Evolutionary conservation across 2,329 filamentous ascomycete genomes (phyloP).

Genomic region (Ophiocordyceps polyrhachis-furcata): DNA sequence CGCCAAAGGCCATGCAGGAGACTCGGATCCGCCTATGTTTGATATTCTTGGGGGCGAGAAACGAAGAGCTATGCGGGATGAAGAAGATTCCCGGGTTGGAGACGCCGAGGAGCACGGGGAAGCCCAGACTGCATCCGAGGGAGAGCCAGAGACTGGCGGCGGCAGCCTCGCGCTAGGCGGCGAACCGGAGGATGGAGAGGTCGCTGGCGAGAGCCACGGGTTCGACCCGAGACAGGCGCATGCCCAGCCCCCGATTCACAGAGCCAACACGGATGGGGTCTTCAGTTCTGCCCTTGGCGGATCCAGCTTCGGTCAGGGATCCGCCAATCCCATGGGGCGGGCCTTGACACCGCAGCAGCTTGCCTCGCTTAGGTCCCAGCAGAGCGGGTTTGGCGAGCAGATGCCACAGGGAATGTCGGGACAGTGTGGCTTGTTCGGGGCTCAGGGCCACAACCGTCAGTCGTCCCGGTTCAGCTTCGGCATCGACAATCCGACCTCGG

Average conservation of each 20-base stretch:
- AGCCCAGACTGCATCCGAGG: constrained; percentile 37
- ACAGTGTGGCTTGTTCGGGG: constrained; percentile 28
- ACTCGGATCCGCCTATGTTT: constrained; percentile 50
- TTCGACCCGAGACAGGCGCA: constrained; percentile 43
- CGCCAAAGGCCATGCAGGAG: constrained; percentile 5
- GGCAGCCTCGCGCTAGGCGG: constrained; percentile 77
- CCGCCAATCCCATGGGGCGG: constrained; percentile 39
- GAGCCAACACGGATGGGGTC: constrained; percentile 31
- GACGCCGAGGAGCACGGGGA: constrained; percentile 31
- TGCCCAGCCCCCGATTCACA: constrained; percentile 62
- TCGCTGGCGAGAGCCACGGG: constrained; percentile 26
- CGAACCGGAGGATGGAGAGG: constrained; percentile 69
- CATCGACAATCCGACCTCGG: constrained; percentile 42
- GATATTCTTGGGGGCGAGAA: constrained; percentile 69
- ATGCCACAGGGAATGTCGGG: constrained; percentile 39
- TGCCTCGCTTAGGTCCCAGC: constrained; percentile 44
- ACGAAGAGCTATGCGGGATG: constrained; percentile 58
- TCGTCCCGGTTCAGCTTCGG: constrained; percentile 77
- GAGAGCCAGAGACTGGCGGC: constrained; percentile 59
- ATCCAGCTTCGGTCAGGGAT: constrained; percentile 27
- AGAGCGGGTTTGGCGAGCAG: constrained; percentile 38
- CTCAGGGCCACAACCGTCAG: constrained; percentile 58
- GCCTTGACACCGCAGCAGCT: constrained; percentile 69
- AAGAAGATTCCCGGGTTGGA: constrained; percentile 36
- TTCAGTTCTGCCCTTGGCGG: constrained; percentile 32